Evolutionary conservation across 495 filamentous ascomycete genomes (phyloP).

Genomic region (Staphylotrichum tortipilum): DNA sequence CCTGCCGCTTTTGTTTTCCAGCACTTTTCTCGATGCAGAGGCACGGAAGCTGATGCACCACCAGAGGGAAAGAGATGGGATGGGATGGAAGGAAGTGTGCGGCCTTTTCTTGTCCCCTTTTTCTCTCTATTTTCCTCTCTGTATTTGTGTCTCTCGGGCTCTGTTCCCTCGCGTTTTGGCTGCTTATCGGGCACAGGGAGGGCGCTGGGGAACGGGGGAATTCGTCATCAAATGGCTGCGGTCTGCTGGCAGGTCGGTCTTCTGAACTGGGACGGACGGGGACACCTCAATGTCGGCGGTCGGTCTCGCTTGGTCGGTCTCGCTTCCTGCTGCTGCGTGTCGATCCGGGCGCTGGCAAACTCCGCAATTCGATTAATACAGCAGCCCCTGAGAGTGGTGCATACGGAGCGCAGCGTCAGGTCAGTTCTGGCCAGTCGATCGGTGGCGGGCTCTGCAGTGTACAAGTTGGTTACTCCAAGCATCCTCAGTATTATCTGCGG

Average conservation of each 20-base stretch:
- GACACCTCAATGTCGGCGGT: too few relatives aligned
- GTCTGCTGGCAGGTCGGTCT: too few relatives aligned
- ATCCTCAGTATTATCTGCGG: too few relatives aligned
- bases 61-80: too few relatives aligned
- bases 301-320: neutral
- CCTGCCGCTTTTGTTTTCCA: neutral
- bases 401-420: neutral
- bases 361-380: constrained; percentile 2
- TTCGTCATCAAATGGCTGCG: constrained; percentile 7
- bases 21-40: neutral
- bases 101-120: neutral
- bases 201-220: neutral
- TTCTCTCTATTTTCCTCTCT: too few relatives aligned
- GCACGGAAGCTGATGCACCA: too few relatives aligned
- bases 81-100: too few relatives aligned
- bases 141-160: too few relatives aligned
- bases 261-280: neutral
- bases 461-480: too few relatives aligned
- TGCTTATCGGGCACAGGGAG: neutral
- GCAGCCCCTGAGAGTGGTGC: constrained; percentile 7
- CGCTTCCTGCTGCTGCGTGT: neutral
- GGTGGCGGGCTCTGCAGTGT: too few relatives aligned
- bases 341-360: constrained; percentile 5
- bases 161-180: too few relatives aligned
- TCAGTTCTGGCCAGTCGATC: too few relatives aligned